Conservation (phyloP, 2,329 filamentous ascomycete species). For the Xylariales sp. region DNA sequence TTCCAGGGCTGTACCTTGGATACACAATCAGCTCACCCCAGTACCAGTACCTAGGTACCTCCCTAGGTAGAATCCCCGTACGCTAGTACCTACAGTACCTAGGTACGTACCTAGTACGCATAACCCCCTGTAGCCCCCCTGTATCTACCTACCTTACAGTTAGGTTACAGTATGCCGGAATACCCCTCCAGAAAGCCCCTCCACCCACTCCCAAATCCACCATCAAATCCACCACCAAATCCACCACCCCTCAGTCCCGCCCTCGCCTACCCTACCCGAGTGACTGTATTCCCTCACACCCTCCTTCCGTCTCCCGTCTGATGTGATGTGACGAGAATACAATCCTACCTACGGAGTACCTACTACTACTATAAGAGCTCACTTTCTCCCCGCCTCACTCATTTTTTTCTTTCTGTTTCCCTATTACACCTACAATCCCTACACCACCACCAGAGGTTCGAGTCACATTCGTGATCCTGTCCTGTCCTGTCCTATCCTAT, state of each 20-base stretch:
- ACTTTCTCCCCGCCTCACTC: slow-evolving; percentile 32
- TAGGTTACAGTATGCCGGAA: slow-evolving; percentile 6
- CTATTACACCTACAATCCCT: slow-evolving; percentile 17
- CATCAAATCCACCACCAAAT: too few relatives aligned
- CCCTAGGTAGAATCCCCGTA: background rate
- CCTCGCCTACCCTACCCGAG: slow-evolving; percentile 8
- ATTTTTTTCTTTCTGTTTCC: slow-evolving; percentile 6
- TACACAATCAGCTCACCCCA: background rate
- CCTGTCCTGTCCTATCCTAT: too few relatives aligned
- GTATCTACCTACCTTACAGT: too few relatives aligned
- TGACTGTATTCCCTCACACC: slow-evolving; percentile 9
- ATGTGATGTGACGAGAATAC: slow-evolving; percentile 25
- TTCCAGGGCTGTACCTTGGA: background rate
- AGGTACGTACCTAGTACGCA: background rate
- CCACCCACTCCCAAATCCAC: too few relatives aligned
- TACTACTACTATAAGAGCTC: slow-evolving; percentile 30
- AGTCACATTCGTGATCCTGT: background rate
- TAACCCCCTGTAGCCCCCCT: too few relatives aligned
- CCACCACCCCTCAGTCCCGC: slow-evolving; percentile 21
- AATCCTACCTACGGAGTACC: slow-evolving; percentile 7
- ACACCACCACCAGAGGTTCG: background rate
- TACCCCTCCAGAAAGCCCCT: slow-evolving; percentile 15
- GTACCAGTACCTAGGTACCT: background rate
- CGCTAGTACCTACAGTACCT: background rate
- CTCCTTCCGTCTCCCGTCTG: background rate